Evolutionary conservation across 331 rosid genomes (phyloP).

Genomic region (Acacia pycnantha): DNA sequence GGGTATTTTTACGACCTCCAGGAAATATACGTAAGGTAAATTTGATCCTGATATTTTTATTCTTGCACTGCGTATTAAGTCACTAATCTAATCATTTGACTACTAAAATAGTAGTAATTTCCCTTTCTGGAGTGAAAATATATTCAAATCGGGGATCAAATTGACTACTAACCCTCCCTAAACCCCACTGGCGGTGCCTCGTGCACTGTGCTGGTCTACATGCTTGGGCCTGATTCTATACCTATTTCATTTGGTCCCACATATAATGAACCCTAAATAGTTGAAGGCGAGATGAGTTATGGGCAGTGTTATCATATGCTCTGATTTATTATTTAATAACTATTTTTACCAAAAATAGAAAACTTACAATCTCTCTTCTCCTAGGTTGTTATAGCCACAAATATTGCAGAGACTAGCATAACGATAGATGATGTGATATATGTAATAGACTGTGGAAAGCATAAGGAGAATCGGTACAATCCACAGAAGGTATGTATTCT

Average conservation of each 20-base stretch:
- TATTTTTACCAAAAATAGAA: not conserved
- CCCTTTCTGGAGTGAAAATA: not conserved
- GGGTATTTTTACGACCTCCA: constrained; percentile 82
- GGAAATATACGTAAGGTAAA: constrained; percentile 76
- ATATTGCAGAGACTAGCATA: constrained; percentile 97
- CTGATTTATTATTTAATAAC: not conserved
- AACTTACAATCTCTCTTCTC: constrained; percentile 9
- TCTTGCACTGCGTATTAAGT: constrained; percentile 13
- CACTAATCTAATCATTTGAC: not conserved
- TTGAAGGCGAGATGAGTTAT: not conserved
- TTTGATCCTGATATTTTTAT: constrained; percentile 28
- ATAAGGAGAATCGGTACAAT: constrained; percentile 94
- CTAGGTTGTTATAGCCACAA: constrained; percentile 92
- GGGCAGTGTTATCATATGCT: not conserved
- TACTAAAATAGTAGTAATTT: constrained; percentile 11
- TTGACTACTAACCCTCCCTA: no score
- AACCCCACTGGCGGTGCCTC: no score
- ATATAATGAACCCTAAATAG: not conserved
- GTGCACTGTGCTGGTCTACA: not conserved
- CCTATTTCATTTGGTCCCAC: not conserved
- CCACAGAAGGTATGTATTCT: constrained; percentile 79
- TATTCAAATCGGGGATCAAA: not conserved
- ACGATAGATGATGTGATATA: constrained; percentile 92
- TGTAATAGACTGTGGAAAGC: constrained; percentile 93
- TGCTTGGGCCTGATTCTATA: constrained; percentile 1